Percentiles rank a stretch among this genome's conserved stretches.
phyloP scores from a whole-genome alignment of 2,329 filamentous ascomycete species.

The Clathrospora elynae region DNA sequence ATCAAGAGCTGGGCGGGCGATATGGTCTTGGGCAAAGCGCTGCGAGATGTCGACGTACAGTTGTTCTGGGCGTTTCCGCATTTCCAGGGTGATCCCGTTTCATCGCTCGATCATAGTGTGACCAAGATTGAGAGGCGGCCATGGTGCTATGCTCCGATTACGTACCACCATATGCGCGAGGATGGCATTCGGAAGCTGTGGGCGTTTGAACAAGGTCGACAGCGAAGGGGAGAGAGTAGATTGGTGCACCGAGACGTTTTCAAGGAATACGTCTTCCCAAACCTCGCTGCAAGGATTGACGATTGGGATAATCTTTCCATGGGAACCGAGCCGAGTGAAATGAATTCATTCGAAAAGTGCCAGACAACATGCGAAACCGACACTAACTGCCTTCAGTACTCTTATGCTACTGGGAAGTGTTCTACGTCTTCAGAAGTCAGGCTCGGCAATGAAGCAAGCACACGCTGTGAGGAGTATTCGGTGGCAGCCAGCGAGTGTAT shows the following conservation, averaged over 20 bases:
- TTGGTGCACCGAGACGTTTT: conserved; percentile 15
- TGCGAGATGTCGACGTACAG: conserved; percentile 50
- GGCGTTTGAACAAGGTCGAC: conserved; percentile 49
- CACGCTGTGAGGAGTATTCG: conserved; percentile 6
- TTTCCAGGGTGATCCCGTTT: conserved; percentile 30
- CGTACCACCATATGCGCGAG: conserved; percentile 55
- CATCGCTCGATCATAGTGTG: conserved; percentile 31
- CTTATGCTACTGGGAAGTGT: conserved; percentile 3
- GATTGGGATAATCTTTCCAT: conserved; percentile 10
- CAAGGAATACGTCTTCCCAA: conserved; percentile 9
- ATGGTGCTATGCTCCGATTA: conserved; percentile 57
- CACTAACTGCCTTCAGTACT: conserved; percentile 9
- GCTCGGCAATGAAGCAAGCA: conserved; percentile 2
- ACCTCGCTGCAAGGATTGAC: background rate
- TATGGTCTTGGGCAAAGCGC: conserved; percentile 55
- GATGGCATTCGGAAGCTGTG: conserved; percentile 52
- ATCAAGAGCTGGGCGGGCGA: conserved; percentile 58
- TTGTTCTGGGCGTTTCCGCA: conserved; percentile 21
- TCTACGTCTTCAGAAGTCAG: background rate
- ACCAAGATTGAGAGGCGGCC: conserved; percentile 35
- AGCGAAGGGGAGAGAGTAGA: background rate
- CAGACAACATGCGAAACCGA: background rate
- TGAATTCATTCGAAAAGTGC: conserved; percentile 1
- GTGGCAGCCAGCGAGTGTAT: conserved; percentile 5
- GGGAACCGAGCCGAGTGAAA: background rate